Conservation (phyloP, 2,329 filamentous ascomycete genomes). For the Monilinia vaccinii-corymbosi region DNA sequence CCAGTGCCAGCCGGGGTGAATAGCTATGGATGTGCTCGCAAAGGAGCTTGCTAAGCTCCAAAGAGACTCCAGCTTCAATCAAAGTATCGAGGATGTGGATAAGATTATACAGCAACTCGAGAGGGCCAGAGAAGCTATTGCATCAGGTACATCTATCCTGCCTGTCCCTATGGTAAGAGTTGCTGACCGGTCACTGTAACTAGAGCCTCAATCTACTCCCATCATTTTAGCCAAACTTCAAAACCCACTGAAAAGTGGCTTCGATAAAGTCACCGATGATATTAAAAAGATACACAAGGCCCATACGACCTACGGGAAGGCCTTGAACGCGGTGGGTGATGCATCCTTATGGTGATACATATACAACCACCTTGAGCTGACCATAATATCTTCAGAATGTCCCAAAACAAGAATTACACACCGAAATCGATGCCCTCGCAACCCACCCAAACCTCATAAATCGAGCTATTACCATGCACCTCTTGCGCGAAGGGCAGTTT, state of each 20-base stretch:
- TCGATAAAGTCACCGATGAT: constrained; percentile 72
- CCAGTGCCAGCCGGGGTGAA: no score
- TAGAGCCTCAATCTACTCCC: constrained; percentile 61
- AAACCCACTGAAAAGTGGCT: constrained; percentile 70
- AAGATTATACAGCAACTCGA: constrained; percentile 70
- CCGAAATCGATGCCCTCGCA: constrained; percentile 71
- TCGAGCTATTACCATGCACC: constrained; percentile 90
- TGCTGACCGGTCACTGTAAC: constrained; percentile 11
- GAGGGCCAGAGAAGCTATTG: constrained; percentile 64
- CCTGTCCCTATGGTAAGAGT: constrained; percentile 8
- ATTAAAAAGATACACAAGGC: constrained; percentile 76
- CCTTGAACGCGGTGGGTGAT: constrained; percentile 63
- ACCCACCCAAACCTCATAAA: constrained; percentile 73
- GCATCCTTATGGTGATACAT: background rate
- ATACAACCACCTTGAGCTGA: background rate
- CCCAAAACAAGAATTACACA: constrained; percentile 54
- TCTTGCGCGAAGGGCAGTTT: constrained; percentile 91
- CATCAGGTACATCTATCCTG: constrained; percentile 45
- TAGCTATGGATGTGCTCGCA: constrained; percentile 28
- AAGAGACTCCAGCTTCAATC: constrained; percentile 25
- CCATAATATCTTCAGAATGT: constrained; percentile 23
- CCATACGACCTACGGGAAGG: constrained; percentile 75
- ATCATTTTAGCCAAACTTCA: constrained; percentile 76
- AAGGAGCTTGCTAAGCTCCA: constrained; percentile 27
- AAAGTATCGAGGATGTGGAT: constrained; percentile 63